Evolutionary conservation across 257 asterid species (phyloP).

Genomic region (Salvia hispanica): DNA sequence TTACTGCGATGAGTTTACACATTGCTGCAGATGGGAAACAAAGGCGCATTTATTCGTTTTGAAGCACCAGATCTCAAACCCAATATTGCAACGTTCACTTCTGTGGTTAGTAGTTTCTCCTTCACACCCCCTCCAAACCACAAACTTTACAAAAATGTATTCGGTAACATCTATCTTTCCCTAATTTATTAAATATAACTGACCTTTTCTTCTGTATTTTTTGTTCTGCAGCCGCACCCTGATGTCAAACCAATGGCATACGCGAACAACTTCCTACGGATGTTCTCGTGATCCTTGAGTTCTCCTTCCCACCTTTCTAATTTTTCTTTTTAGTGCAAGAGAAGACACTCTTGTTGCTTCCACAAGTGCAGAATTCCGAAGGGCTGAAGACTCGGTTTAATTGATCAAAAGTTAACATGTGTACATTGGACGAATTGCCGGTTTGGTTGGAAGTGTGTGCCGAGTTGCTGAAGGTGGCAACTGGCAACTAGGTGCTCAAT

Average conservation of each 20-base stretch:
- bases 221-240: conserved; percentile 78
- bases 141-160: neutral
- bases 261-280: conserved; percentile 84
- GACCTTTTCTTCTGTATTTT: neutral
- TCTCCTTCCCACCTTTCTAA: conserved; percentile 9
- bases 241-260: conserved; percentile 98
- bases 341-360: conserved; percentile 26
- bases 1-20: conserved; percentile 5
- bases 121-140: neutral
- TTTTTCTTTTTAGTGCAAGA: conserved; percentile 22
- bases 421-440: conserved; percentile 28
- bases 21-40: conserved; percentile 91
- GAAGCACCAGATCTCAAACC: conserved; percentile 94
- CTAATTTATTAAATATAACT: too few species aligned
- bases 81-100: conserved; percentile 77
- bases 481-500: conserved; percentile 24
- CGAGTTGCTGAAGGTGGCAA: conserved; percentile 32
- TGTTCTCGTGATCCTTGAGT: conserved; percentile 57
- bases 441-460: conserved; percentile 31
- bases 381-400: conserved; percentile 36
- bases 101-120: conserved; percentile 77
- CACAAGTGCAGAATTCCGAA: conserved; percentile 35
- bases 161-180: too few species aligned
- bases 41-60: conserved; percentile 95
- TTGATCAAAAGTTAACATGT: conserved; percentile 37